Evolutionary conservation across 768 basidiomycete genomes (phyloP), one percentile per base, ranked within the genome.

Genomic region (Lactarius psammicola): DNA sequence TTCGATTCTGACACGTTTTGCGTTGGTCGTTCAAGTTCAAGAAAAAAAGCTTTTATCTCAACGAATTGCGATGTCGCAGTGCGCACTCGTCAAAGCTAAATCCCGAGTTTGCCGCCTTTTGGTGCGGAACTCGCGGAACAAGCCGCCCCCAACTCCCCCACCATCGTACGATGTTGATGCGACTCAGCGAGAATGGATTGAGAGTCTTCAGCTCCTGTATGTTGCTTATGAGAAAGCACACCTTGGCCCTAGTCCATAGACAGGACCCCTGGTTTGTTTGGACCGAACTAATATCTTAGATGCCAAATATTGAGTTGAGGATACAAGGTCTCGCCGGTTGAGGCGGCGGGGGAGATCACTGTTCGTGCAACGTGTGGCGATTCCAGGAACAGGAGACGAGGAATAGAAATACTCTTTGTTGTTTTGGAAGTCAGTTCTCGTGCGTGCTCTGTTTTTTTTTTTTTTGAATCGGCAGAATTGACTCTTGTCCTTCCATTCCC

Each of bases 301-400:
- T 56, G 51, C 53, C 38, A 63, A 59, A 26, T 60, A 66, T 40
- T 49, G 36, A 13, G 40, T 62, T 15, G 31, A 57, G 28, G 60
- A 65, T 23, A 59, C 36, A 59, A 33, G 20, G 60, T 68, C 18
- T 40, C 67, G 13, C 49, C 67, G 13, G 60, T 62, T 28, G 49
- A 68, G 2, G 61, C 51, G 10, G 58, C n/a, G n/a, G n/a, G 56
- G 2, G 49, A 59, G 30, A 55, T 68, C 23, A 40, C 18, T 10
- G 54, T 51, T 9, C 60, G 46, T 26, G 60, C 30, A 13, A n/a
- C n/a, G n/a, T n/a, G n/a, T n/a, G n/a, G 63, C 59, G 20, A 40
- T 59, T 13, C 57, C 61, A 9, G 55, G 40, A n/a, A 30, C 49
- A 4, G 44, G 15, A 11, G 38, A 44, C 9, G 30, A 40, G 1